A percentile compares a stretch with the other conserved stretches of the same genome.
These are phyloP conservation scores for Dendrocalamus latiflorus DNA, from an alignment of 202 grass and related monocot genomes.

Conservation along the genomic window DNA sequence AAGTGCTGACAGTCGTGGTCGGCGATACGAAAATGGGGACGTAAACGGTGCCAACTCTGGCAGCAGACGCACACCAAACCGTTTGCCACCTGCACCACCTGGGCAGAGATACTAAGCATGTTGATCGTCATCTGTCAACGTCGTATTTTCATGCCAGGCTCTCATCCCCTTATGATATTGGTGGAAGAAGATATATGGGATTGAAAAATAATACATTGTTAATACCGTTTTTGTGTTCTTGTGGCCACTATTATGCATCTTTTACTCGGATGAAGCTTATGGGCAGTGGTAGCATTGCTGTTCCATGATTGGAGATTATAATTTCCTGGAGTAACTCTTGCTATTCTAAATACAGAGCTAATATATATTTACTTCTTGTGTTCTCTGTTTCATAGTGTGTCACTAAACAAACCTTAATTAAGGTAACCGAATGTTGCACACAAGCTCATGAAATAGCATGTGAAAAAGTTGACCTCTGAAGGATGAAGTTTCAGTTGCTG, in stretches of 20 bases:
- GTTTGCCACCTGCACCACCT: constrained; percentile 83
- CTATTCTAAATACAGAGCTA: no score
- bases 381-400: no score
- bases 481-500: neutral
- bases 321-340: no score
- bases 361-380: no score
- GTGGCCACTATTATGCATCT: neutral
- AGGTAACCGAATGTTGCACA: neutral
- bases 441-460: neutral
- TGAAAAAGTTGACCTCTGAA: no score
- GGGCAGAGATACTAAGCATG: constrained; percentile 46
- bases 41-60: constrained; percentile 45
- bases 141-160: constrained; percentile 15
- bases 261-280: neutral
- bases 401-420: no score
- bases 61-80: constrained; percentile 79
- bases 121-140: constrained; percentile 16
- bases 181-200: constrained; percentile 16
- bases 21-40: constrained; percentile 80
- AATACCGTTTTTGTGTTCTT: neutral
- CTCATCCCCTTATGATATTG: neutral
- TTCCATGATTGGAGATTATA: no score
- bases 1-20: constrained; percentile 55
- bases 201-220: constrained; percentile 9
- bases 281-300: no score